phyloP scores from a whole-genome alignment of 331 rosid species.

The Arachis monticola region DNA sequence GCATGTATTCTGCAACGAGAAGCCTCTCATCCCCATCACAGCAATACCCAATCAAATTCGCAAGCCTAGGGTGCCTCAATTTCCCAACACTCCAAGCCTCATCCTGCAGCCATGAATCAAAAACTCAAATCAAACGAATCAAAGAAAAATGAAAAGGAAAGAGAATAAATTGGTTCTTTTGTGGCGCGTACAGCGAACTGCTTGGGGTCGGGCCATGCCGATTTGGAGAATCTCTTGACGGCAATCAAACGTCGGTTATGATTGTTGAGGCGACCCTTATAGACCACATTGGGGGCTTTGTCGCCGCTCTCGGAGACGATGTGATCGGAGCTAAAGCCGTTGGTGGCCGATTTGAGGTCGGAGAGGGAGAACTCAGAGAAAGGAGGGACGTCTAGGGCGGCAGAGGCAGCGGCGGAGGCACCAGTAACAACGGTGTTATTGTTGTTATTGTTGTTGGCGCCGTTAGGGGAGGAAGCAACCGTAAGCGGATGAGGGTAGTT shows the following conservation, averaged over 20 bases:
- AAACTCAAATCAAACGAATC: neutral
- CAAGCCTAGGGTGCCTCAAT: constrained; percentile 67
- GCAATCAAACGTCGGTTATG: constrained; percentile 68
- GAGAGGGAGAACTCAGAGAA: constrained; percentile 72
- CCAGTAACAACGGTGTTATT: constrained; percentile 17
- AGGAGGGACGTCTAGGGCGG: constrained; percentile 39
- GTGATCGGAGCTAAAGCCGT: constrained; percentile 67
- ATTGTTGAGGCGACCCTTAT: constrained; percentile 66
- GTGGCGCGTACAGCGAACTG: constrained; percentile 61
- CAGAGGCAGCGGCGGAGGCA: too few relatives aligned
- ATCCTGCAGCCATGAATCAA: constrained; percentile 55
- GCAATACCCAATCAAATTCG: constrained; percentile 83
- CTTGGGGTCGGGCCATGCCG: constrained; percentile 75
- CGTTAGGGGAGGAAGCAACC: constrained; percentile 45
- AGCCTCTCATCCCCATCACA: constrained; percentile 82
- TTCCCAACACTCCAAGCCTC: constrained; percentile 80
- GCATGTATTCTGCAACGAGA: constrained; percentile 81
- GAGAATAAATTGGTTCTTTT: neutral
- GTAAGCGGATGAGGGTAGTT: neutral
- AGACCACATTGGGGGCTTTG: constrained; percentile 76
- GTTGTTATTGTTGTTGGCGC: constrained; percentile 30
- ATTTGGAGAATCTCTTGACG: constrained; percentile 70
- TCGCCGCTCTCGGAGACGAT: constrained; percentile 85
- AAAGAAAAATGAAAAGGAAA: neutral
- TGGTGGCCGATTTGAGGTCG: constrained; percentile 73